Evolutionary conservation across 139 green algal genomes (phyloP).

Genomic region (Chlorella vulgaris): DNA sequence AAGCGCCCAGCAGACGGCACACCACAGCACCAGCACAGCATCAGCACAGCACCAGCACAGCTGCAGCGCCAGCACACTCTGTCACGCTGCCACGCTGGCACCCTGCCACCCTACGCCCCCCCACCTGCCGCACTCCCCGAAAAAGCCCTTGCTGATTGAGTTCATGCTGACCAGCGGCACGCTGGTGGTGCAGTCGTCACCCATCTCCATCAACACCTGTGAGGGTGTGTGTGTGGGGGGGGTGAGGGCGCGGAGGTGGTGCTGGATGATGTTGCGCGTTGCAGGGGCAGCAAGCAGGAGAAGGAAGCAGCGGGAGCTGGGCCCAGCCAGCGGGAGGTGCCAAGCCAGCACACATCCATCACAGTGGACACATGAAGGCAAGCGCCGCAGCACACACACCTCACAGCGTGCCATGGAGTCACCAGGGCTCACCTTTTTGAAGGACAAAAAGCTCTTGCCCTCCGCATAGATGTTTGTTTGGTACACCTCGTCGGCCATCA

Average conservation of each 20-base stretch:
- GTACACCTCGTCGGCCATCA: constrained; percentile 96
- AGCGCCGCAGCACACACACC: too few species aligned
- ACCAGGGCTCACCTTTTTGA: constrained; percentile 73
- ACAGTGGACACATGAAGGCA: too few species aligned
- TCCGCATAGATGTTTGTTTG: constrained; percentile 93
- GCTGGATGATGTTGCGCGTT: too few species aligned
- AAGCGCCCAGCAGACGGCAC: background rate
- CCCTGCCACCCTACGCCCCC: background rate
- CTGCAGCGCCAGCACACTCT: background rate
- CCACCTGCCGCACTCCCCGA: constrained; percentile 85
- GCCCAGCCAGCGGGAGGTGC: too few species aligned
- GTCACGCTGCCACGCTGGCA: background rate
- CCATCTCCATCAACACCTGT: constrained; percentile 64
- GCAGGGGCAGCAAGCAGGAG: too few species aligned
- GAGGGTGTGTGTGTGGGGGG: too few species aligned
- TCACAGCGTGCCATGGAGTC: too few species aligned
- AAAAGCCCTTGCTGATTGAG: constrained; percentile 89
- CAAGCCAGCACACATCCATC: too few species aligned
- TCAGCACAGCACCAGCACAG: background rate
- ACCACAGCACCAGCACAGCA: background rate
- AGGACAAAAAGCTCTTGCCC: constrained; percentile 77
- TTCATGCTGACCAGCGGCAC: constrained; percentile 85
- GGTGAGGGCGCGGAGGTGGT: background rate
- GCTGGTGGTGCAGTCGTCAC: constrained; percentile 11
- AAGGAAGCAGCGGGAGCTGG: too few species aligned